phyloP scores from a whole-genome alignment of 2,329 filamentous ascomycete species.

The Fusarium staphyleae region DNA sequence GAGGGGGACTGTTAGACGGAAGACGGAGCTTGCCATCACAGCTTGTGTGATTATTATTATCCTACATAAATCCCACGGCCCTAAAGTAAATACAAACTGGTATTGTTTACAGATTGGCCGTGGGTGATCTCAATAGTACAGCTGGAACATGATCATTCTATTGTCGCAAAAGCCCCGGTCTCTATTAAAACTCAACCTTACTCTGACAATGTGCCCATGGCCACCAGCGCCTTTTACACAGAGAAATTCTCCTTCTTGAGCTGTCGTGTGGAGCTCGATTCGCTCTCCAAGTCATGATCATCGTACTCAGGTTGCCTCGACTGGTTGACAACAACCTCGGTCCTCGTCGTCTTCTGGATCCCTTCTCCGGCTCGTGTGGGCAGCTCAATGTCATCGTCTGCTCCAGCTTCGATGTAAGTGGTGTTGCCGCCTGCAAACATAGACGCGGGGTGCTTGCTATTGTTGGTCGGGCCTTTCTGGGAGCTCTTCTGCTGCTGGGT shows the following conservation, averaged over 20 bases:
- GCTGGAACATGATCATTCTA: not conserved
- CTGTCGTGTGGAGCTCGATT: conserved; percentile 33
- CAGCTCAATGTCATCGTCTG: conserved; percentile 31
- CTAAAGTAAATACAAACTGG: conserved; percentile 5
- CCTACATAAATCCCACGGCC: not conserved
- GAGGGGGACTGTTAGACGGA: too few relatives aligned
- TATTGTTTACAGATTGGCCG: conserved; percentile 11
- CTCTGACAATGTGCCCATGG: not conserved
- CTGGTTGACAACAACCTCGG: conserved; percentile 35
- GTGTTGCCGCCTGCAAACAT: conserved; percentile 37
- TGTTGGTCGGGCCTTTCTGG: not conserved
- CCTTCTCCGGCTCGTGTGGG: conserved; percentile 17
- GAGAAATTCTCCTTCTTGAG: conserved; percentile 34
- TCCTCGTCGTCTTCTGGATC: conserved; percentile 40
- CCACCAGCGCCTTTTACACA: conserved; percentile 7
- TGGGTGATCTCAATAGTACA: not conserved
- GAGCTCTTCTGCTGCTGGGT: conserved; percentile 29
- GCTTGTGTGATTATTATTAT: rapidly evolving
- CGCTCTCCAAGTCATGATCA: conserved; percentile 32
- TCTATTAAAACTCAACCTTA: conserved; percentile 3
- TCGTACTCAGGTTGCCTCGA: conserved; percentile 28
- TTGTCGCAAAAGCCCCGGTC: not conserved
- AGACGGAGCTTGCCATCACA: too few relatives aligned
- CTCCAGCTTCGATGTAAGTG: conserved; percentile 36
- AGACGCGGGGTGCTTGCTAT: conserved; percentile 19